A percentile compares a stretch with the other conserved stretches of the same genome.
These are phyloP conservation scores for Excoecaria cochinchinensis DNA, from an alignment of 345 rosid species.

Conservation along the genomic window DNA sequence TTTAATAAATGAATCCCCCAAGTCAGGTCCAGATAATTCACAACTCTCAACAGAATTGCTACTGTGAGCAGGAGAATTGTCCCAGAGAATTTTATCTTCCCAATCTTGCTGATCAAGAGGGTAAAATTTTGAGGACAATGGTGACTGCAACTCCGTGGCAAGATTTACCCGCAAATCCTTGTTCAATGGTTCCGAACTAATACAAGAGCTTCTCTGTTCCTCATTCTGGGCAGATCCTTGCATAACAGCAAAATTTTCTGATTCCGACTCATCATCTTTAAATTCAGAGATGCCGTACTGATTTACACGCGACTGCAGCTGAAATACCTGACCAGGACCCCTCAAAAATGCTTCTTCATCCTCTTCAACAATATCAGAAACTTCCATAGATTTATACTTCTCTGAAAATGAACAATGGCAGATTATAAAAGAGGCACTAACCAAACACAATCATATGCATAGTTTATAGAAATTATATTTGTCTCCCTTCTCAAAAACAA, in stretches of 20 bases:
- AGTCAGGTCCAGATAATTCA: conserved; percentile 41
- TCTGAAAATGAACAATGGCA: conserved; percentile 47
- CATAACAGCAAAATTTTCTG: conserved; percentile 36
- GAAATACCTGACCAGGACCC: conserved; percentile 45
- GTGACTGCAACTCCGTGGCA: conserved; percentile 51
- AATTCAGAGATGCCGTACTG: conserved; percentile 45
- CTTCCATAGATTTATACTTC: conserved; percentile 51
- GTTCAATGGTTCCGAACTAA: conserved; percentile 68
- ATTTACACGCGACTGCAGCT: conserved; percentile 32
- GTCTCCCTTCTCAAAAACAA: background rate
- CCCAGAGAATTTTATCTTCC: conserved; percentile 89
- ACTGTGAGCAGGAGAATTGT: conserved; percentile 51
- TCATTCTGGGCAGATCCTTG: conserved; percentile 35
- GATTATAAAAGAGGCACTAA: background rate
- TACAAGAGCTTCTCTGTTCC: conserved; percentile 42
- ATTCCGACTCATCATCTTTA: conserved; percentile 35
- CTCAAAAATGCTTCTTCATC: conserved; percentile 80
- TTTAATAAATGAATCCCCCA: conserved; percentile 31
- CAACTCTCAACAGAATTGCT: conserved; percentile 42
- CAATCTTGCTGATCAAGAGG: conserved; percentile 92
- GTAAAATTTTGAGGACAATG: conserved; percentile 42
- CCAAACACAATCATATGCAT: background rate
- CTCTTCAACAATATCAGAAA: conserved; percentile 73
- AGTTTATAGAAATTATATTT: background rate
- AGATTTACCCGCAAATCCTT: conserved; percentile 38